A percentile compares a stretch with the other conserved stretches of the same genome.
phyloP scores from a whole-genome alignment of 345 rosid species.

The Populus ilicifolia region DNA sequence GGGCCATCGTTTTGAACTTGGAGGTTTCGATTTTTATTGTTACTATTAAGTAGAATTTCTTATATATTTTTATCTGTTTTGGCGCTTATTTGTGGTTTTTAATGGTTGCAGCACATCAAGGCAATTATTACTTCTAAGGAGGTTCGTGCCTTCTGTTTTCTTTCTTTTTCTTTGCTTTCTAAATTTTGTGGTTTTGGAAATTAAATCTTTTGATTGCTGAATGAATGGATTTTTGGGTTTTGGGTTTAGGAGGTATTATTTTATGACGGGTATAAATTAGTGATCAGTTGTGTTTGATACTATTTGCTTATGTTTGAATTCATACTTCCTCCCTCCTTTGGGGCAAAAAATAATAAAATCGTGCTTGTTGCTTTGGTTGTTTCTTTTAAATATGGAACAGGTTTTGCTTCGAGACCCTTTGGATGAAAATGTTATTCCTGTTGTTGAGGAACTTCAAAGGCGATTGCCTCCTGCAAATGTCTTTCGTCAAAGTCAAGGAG shows the following conservation, averaged over 20 bases:
- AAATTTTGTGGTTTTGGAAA: not conserved
- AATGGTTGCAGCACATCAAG: constrained; percentile 71
- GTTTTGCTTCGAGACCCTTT: constrained; percentile 82
- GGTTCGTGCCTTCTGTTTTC: constrained; percentile 41
- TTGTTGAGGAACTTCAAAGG: constrained; percentile 85
- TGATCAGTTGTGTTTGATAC: not conserved
- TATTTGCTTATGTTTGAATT: not conserved
- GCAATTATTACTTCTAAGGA: constrained; percentile 92
- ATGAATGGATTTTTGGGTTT: not conserved
- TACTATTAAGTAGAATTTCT: not conserved
- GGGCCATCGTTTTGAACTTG: constrained; percentile 87
- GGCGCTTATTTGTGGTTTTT: not conserved
- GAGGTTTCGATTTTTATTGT: constrained; percentile 43
- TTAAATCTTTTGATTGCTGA: not conserved
- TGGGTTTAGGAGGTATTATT: not conserved
- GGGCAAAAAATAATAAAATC: not conserved
- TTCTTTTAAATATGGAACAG: constrained; percentile 27
- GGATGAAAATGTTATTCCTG: constrained; percentile 78
- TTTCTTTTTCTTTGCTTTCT: not conserved
- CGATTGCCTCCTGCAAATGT: constrained; percentile 52
- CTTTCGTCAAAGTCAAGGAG: constrained; percentile 36
- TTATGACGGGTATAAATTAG: not conserved
- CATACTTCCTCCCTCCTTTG: not conserved
- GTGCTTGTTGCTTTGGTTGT: constrained; percentile 4
- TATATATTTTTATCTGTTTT: not conserved